Evolutionary conservation across 768 basidiomycete genomes (phyloP).

Genomic region (Rhizopogon salebrosus): DNA sequence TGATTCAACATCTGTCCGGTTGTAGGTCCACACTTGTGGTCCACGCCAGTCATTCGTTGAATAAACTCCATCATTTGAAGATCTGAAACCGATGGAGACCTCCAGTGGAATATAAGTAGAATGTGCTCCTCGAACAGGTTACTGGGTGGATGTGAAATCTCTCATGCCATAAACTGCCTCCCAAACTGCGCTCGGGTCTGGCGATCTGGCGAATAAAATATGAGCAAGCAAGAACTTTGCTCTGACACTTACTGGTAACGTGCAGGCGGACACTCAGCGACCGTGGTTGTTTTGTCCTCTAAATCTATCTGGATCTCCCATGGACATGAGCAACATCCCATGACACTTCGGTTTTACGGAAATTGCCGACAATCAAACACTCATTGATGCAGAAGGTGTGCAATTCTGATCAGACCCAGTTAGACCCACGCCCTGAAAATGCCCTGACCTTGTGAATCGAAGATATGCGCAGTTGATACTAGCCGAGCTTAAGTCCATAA

Average conservation of each 20-base stretch:
- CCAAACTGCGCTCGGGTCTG: constrained; percentile 3
- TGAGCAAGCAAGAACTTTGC: background rate
- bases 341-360: background rate
- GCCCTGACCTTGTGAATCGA: constrained; percentile 9
- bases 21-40: too few species aligned
- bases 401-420: background rate
- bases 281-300: constrained; percentile 2
- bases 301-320: constrained; percentile 15
- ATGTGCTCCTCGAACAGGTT: background rate
- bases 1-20: constrained; percentile 1
- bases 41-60: constrained; percentile 2
- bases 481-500: background rate
- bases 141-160: constrained; percentile 9
- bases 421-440: background rate
- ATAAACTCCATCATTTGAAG: background rate
- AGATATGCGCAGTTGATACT: constrained; percentile 1
- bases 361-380: constrained; percentile 2
- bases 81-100: background rate
- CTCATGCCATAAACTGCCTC: constrained; percentile 15
- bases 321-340: constrained; percentile 8
- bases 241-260: constrained; percentile 8
- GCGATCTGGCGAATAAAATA: background rate
- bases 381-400: background rate
- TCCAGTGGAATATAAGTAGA: background rate
- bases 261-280: constrained; percentile 13